Base-by-base conservation (phyloP, 768 basidiomycete species). In the Auriscalpium microsporum region DNA sequence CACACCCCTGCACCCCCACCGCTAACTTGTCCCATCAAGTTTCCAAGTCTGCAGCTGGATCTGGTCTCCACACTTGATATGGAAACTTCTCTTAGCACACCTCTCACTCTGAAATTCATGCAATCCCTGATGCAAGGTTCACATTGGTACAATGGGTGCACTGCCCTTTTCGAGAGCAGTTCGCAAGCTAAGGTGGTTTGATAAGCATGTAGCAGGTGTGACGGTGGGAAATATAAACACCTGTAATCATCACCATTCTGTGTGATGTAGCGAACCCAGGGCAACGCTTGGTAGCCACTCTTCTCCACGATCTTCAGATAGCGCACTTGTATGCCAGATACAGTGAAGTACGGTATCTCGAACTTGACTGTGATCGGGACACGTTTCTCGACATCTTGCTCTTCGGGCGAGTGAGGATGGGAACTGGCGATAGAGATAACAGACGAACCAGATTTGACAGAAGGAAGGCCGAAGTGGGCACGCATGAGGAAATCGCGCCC, bases 281-380 rank as follows among this genome's bases (percentile, higher is more conserved):
- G 94, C 45, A 95, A 71, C 4, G 93, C 91, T 69, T 95, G 92
- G 69, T 99, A 98, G 17, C 94, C 96, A 58, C 90, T 92, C 78
- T 98, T 98, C 72, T 99, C 96, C 0, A 98, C 94, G 52, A 99
- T 93, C 72, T 98, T 98, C 59, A 99, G 79, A 70, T 98, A 98
- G 51, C 96, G 83, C 13, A 99, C 96, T 71, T 97, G 95, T 56
- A 97, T 94, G 4, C 94, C 94, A 0, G 93, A 94, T 5, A 96
- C 93, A 0, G 95, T 98, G 69, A 97, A 98, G 72, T 98, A 98
- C 0, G 96, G 95, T 44, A 99, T 97, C 73, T 98, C 95, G 60
- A 94, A 99, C 71, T 92, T 94, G 68, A 97, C 95, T 0, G 90
- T 90, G 59, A 98, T 96, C 1, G 96, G 96, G 10, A 94, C 86